Base-by-base conservation (phyloP, 495 filamentous ascomycete species). In the Penicillium flavigenum region DNA sequence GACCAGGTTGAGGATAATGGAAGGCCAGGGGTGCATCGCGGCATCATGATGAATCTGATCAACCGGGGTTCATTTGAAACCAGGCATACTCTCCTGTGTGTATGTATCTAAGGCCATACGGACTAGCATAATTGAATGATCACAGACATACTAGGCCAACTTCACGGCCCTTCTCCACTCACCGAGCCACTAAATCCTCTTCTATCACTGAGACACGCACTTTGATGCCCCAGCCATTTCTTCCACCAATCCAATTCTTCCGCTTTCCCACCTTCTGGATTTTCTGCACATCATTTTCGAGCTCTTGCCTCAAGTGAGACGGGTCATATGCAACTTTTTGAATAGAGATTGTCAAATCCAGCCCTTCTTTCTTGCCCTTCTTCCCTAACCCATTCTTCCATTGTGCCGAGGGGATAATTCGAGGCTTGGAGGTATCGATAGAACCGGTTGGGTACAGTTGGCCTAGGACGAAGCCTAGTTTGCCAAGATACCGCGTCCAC, bases 401-500 rank as follows among this genome's bases (percentile, higher is more conserved):
- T 31, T 46, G 50, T 0, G 68, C 70, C 16, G 57, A 52, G 5
- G 70, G 67, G 12, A 69, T 24, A 36, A 69, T 62, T 6, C 70
- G 65, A 5, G 70, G 70, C 46, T 66, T 68, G 8, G 62, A 66
- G 0, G 65, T 62, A 38, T 71, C 63, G 27, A 72, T 61, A 7
- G 51, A 49, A 3, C 70, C 70, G 19, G 59, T 69, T 3, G 68
- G 68, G 47, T 72, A 72, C 3, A 72, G 45, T 22, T 65, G 63
- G 10, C 58, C 46, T 5, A 72, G 50, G 14, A 72, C 53, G 14
- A 69, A 56, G 10, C 65, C 70, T 17, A 69, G 32, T 24, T 71
- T 71, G 7, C 86, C 86, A 4, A 86, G 54, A 67, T 85, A 88
- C n/a, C 77, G 76, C 11, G 79, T 77, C 85, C 86, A 88, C 80